Conservation (phyloP, 306 rosid genomes). For the Medicago truncatula region MtrunA17r5.0-ANR NC_053046.1:34521001-34521500, state of each 20-base stretch:
- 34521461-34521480: slow-evolving; percentile 69
- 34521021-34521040: slow-evolving; percentile 96
- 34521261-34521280: not conserved
- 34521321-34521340: slow-evolving; percentile 2
- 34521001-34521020: slow-evolving; percentile 93
- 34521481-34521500: slow-evolving; percentile 55
- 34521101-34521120: slow-evolving; percentile 19
- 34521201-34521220: not conserved
- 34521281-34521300: slow-evolving; percentile 23
- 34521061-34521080: slow-evolving; percentile 34
- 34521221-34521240: slow-evolving; percentile 1
- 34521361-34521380: slow-evolving; percentile 47
- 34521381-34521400: slow-evolving; percentile 95
- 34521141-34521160: slow-evolving; percentile 33
- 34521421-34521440: slow-evolving; percentile 92
- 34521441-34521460: slow-evolving; percentile 99
- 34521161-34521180: slow-evolving; percentile 2
- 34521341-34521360: slow-evolving; percentile 31
- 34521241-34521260: slow-evolving; percentile 16
- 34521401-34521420: slow-evolving; percentile 86
- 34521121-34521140: slow-evolving; percentile 5
- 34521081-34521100: slow-evolving; percentile 8
- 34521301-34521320: slow-evolving; percentile 34
- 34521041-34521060: slow-evolving; percentile 43
- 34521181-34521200: slow-evolving; percentile 19